Evolutionary conservation across 352 stramenopile species (phyloP), one percentile per base, ranked within the genome.

Genomic region (Phytophthora ramorum): DNA sequence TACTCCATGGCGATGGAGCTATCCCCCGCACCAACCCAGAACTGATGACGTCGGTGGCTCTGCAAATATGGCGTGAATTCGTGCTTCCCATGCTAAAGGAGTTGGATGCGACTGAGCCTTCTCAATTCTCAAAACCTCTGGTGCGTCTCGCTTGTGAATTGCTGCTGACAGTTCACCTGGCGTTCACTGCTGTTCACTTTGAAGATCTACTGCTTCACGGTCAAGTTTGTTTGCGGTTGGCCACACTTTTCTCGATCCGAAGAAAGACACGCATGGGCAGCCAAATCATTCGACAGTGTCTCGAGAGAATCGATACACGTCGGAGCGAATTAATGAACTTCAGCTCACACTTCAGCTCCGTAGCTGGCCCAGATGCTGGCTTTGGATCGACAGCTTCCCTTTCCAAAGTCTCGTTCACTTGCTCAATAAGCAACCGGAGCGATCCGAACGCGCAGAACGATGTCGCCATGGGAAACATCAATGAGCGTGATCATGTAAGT

Each of bases 191-290:
- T 2, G 46, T 79, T 6, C 64, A 86, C 13, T 78, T 84, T 34
- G 82, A 91, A 12, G 85, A 91, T 45, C 7, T 87, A 16, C 32
- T 91, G 8, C 63, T 90, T 20, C 71, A 85, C 35, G 77, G 67
- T 0, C 71, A 81, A 22, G 51, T 91, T 12, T 73, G 56, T 22
- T 35, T 91, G 12, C 71, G 73, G 10, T 57, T 91, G 17, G 68
- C 61, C 3, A 64, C 70, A 10, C 16, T 91, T 2, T 58, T 90
- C 16, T 65, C 74, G 9, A 22, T 68, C 8, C 59, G 64, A 6
- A 46, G 74, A 12, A 65, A 76, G 37, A 53, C 57, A 13, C 72
- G 76, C 4, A 71, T 63, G 40, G 79, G 77, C 1, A 68, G 69
- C 16, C 72, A 79, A 58, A 40, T 78, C 7, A 57, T 79, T 1